Base-by-base conservation (phyloP, 495 filamentous ascomycete species). In the Penicillium subrubescens region DNA sequence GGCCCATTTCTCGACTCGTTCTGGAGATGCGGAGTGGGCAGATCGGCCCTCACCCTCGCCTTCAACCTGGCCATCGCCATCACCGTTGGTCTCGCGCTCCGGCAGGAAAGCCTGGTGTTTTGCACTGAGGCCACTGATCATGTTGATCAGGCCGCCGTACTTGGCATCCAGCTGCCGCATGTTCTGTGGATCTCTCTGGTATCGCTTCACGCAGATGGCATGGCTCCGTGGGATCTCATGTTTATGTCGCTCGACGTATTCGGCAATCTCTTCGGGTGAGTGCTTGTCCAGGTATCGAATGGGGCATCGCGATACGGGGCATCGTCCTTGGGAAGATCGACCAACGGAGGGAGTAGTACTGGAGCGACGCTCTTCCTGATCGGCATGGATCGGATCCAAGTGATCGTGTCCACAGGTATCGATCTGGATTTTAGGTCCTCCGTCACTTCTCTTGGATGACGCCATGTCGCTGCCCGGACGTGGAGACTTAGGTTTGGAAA, bases 201-300 rank as follows among this genome's bases (percentile, higher is more conserved):
- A 96, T 43, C 93, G 86, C 65, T 88, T 86, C 59, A 97, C 90
- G 72, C 93, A 97, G 21, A 97, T 87, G 63, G 93, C 92, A 75
- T 97, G 93, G 68, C 92, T 95, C 62, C 93, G 83, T 4, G 93
- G 93, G 31, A 97, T 86, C 67, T 96, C 91, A 69, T 97, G 93
- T 73, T 96, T 97, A 79, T 97, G 93, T 25, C 86, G 89, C 73
- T 96, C 91, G 59, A 97, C 89, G 70, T 96, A 97, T 63, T 88
- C 82, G 17, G 93, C 93, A 53, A 97, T 87, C 74, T 97, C 93
- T 80, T 96, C 92, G 1, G 93, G 92, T 1, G 91, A 91, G 72
- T 96, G 92, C 73, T 96, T 88, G 70, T 96, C 88, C 64, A 97
- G 77, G 73, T 89, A 96, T 37, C 93, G 89, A 64, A 97, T 97